Evolutionary conservation across 257 asterid species (phyloP).

Genomic region (Nicotiana noctiflora): DNA sequence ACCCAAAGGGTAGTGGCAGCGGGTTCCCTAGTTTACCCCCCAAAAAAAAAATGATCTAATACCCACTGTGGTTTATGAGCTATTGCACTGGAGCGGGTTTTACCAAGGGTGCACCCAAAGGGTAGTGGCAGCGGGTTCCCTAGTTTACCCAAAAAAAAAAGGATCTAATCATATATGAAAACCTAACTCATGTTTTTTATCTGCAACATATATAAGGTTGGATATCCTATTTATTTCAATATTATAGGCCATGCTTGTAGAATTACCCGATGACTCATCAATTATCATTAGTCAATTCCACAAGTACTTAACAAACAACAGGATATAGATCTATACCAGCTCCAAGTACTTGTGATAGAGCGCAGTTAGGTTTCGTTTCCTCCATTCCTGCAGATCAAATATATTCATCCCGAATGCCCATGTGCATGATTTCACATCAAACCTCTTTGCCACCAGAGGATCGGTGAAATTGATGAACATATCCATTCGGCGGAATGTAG

Average conservation of each 20-base stretch:
- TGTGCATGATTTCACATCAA: conserved; percentile 49
- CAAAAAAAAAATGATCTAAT: too few relatives aligned
- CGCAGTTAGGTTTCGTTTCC: conserved; percentile 41
- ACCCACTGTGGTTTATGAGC: too few relatives aligned
- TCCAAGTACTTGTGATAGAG: conserved; percentile 54
- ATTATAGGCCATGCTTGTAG: neutral
- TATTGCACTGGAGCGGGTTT: too few relatives aligned
- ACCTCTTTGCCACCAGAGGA: conserved; percentile 39
- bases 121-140: too few relatives aligned
- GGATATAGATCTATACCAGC: conserved; percentile 28
- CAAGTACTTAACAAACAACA: neutral
- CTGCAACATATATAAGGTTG: neutral
- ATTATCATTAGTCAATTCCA: neutral
- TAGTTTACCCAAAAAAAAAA: too few relatives aligned
- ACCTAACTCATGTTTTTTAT: neutral
- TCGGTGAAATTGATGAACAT: conserved; percentile 52
- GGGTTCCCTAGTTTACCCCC: too few relatives aligned
- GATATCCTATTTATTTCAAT: neutral
- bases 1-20: too few relatives aligned
- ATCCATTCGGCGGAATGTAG: conserved; percentile 46
- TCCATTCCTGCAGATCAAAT: conserved; percentile 50
- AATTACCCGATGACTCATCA: neutral
- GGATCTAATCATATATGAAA: neutral
- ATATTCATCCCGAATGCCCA: conserved; percentile 67
- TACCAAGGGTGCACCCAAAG: too few relatives aligned